Evolutionary conservation across 306 rosid species (phyloP), one percentile per base, ranked within the genome.

Genomic region (Begonia peltatifolia): DNA sequence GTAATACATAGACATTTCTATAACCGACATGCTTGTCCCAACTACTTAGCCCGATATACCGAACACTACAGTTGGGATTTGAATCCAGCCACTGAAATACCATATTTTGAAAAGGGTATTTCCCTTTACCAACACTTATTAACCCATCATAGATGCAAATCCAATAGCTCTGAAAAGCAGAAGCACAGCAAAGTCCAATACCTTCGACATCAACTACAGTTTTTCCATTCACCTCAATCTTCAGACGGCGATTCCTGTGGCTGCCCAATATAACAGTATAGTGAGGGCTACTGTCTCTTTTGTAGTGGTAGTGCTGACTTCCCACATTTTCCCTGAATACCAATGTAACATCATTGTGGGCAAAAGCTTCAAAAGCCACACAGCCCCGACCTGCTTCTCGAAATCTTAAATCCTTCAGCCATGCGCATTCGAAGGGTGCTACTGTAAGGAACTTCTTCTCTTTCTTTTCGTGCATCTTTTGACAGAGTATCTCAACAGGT

Each of bases 21-120:
- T 89, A 89, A 44, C 79, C 84, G 9, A 89, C 97, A 60, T 89
- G 97, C 54, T 89, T 89, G 56, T 89, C 95, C 97, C 97, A 89
- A 67, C 95, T 89, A 61, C 97, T 84, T 46, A 89, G 97, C 50
- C 97, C 97, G 55, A 89, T 63, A 68, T 82, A 85, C 68, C 56
- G 94, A 76, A 89, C 82, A 54, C 74, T 76, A 44, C 81, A 82
- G 63, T 72, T 82, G 10, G 97, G 97, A 58, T 61, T 65, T 1
- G 87, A 59, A 72, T 89, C 97, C 50, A 83, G 53, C 97, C 97
- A 89, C 65, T 89, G 94, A 68, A 85, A 89, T 47, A 84, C 84
- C 52, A 85, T 53, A 67, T 85, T 79, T 68, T 89, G 94, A 59
- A 82, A 85, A 63, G 97, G 95, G 76, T 80, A 78, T 43, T 75